Evolutionary conservation across 2,329 filamentous ascomycete genomes (phyloP).

Genomic region (Triangularia setosa): DNA sequence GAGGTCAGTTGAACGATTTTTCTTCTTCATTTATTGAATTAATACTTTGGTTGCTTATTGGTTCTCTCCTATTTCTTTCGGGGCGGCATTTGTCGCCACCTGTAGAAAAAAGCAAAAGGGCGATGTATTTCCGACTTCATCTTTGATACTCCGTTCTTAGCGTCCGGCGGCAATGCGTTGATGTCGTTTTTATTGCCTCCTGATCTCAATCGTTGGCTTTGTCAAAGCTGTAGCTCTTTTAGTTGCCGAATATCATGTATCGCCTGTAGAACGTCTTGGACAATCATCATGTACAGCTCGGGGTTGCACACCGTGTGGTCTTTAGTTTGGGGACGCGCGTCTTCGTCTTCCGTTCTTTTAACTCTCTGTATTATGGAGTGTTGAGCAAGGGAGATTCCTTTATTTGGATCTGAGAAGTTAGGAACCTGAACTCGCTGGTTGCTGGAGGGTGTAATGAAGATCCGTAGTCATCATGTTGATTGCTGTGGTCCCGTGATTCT

Average conservation of each 20-base stretch:
- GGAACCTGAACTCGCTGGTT: no score
- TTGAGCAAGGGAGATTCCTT: background rate
- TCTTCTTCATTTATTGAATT: background rate
- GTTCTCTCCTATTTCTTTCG: background rate
- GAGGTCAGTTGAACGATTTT: background rate
- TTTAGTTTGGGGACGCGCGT: background rate
- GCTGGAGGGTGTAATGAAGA: no score
- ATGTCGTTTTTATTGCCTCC: background rate
- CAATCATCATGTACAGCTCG: no score
- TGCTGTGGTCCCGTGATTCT: background rate
- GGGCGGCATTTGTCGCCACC: background rate
- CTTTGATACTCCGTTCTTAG: background rate
- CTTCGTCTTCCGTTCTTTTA: no score
- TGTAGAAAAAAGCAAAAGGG: background rate
- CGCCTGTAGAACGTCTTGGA: no score
- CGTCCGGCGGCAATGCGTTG: background rate
- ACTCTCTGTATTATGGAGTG: background rate
- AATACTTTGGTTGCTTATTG: background rate
- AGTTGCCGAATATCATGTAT: no score
- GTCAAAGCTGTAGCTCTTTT: no score
- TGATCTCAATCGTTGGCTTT: no score
- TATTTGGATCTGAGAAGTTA: background rate
- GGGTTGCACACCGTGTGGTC: no score
- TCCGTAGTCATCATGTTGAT: no score
- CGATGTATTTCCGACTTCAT: background rate